These are phyloP conservation scores for Pyrenophora tritici-repentis DNA, from an alignment of 2,329 filamentous ascomycete genomes.

Conservation along the genomic window DNA sequence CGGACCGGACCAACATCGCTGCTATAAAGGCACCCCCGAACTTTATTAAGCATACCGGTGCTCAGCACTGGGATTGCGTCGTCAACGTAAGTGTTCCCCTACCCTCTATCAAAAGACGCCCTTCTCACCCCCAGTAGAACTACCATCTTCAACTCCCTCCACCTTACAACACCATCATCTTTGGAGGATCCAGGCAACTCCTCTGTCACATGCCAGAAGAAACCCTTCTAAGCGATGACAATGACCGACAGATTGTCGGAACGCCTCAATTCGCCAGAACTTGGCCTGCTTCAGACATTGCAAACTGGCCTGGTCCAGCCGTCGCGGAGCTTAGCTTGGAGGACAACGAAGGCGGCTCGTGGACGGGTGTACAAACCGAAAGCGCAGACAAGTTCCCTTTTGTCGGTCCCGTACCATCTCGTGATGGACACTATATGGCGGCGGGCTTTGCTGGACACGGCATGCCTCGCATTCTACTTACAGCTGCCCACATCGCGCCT, in stretches of 20 bases:
- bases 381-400: conserved; percentile 15
- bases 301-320: conserved; percentile 2
- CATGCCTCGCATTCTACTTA: conserved; percentile 14
- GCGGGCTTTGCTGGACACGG: conserved; percentile 17
- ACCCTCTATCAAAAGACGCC: too few relatives aligned
- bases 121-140: conserved; percentile 3
- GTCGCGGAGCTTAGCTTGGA: conserved; percentile 7
- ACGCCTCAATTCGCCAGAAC: conserved; percentile 12
- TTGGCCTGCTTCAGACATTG: conserved; percentile 12
- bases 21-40: conserved; percentile 13
- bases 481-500: conserved; percentile 12
- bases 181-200: conserved; percentile 14
- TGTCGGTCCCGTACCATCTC: conserved; percentile 9
- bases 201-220: conserved; percentile 9
- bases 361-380: conserved; percentile 13
- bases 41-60: conserved; percentile 16
- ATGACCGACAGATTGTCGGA: conserved; percentile 10
- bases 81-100: conserved; percentile 9
- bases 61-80: conserved; percentile 15
- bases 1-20: conserved; percentile 4
- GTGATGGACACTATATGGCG: conserved; percentile 9
- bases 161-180: conserved; percentile 17
- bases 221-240: conserved; percentile 7
- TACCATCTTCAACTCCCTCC: conserved; percentile 16
- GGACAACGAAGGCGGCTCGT: conserved; percentile 10